These are phyloP conservation scores for Thelonectria rubi DNA, from an alignment of 2,329 filamentous ascomycete genomes.

Conservation along the genomic window DNA sequence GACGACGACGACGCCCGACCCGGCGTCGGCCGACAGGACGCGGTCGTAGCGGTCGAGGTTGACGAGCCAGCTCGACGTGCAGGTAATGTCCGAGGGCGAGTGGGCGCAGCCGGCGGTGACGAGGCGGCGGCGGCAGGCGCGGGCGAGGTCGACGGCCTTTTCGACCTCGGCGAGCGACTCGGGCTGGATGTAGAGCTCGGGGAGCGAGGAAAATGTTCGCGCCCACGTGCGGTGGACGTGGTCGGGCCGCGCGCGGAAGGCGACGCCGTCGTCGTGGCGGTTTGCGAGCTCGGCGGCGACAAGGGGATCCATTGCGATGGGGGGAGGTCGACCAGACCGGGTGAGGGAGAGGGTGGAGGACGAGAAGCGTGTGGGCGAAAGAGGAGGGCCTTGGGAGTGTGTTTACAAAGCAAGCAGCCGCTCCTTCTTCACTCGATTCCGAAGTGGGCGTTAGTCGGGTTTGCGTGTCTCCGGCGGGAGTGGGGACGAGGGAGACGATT, in stretches of 20 bases:
- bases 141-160: constrained; percentile 82
- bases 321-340: constrained; percentile 17
- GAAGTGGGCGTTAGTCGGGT: constrained; percentile 23
- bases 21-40: constrained; percentile 74
- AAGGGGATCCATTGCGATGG: constrained; percentile 49
- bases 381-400: not conserved
- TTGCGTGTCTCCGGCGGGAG: constrained; percentile 13
- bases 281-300: constrained; percentile 47
- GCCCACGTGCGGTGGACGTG: constrained; percentile 95
- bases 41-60: constrained; percentile 87
- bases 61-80: constrained; percentile 92
- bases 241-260: constrained; percentile 77
- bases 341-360: not conserved
- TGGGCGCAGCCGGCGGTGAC: constrained; percentile 91
- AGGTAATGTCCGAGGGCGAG: constrained; percentile 91
- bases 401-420: constrained; percentile 8
- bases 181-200: constrained; percentile 91
- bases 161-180: constrained; percentile 82
- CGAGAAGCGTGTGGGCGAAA: not conserved
- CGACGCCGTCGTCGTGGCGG: constrained; percentile 55
- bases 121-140: constrained; percentile 80
- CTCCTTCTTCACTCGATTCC: constrained; percentile 14
- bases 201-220: constrained; percentile 86
- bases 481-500: constrained; percentile 5
- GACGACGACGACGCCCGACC: constrained; percentile 74